phyloP scores from a whole-genome alignment of 2,329 filamentous ascomycete species.

The Botrytis pseudocinerea region DNA sequence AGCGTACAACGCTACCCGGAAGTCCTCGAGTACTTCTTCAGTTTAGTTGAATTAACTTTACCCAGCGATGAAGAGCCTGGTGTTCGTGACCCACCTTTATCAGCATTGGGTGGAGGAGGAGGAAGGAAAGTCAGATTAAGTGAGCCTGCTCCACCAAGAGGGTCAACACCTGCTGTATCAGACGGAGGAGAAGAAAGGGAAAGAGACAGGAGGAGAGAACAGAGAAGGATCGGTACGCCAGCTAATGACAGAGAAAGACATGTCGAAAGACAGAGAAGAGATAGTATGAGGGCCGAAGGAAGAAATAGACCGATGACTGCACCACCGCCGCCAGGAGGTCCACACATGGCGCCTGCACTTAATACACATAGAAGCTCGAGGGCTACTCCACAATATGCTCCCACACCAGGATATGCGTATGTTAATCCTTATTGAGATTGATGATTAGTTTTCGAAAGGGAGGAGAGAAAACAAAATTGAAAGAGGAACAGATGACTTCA shows the following conservation, averaged over 20 bases:
- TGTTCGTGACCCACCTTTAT: slow-evolving; percentile 62
- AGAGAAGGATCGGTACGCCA: slow-evolving; percentile 25
- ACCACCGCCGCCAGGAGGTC: slow-evolving; percentile 25
- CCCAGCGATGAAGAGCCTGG: slow-evolving; percentile 61
- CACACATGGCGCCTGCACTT: slow-evolving; percentile 18
- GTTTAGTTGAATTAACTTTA: slow-evolving; percentile 65
- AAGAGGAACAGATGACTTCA: slow-evolving; percentile 6
- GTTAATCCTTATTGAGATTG: slow-evolving; percentile 24
- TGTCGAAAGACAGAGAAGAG: slow-evolving; percentile 24
- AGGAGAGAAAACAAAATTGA: background rate
- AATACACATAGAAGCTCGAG: slow-evolving; percentile 15
- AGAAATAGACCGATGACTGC: slow-evolving; percentile 25
- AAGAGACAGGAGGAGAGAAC: slow-evolving; percentile 25
- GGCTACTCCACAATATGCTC: slow-evolving; percentile 20
- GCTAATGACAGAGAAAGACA: slow-evolving; percentile 18
- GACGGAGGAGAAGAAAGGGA: slow-evolving; percentile 25
- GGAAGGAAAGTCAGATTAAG: slow-evolving; percentile 36
- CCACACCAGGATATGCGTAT: slow-evolving; percentile 28
- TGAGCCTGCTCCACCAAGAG: slow-evolving; percentile 30
- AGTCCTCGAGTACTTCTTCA: slow-evolving; percentile 79
- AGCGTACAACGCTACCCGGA: slow-evolving; percentile 77
- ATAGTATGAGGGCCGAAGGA: slow-evolving; percentile 24
- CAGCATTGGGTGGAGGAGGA: slow-evolving; percentile 40
- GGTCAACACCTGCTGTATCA: slow-evolving; percentile 26
- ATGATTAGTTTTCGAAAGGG: background rate